Evolutionary conservation across 2,329 filamentous ascomycete genomes (phyloP), one percentile per base, ranked within the genome.

Genomic region (Colletotrichum zoysiae): DNA sequence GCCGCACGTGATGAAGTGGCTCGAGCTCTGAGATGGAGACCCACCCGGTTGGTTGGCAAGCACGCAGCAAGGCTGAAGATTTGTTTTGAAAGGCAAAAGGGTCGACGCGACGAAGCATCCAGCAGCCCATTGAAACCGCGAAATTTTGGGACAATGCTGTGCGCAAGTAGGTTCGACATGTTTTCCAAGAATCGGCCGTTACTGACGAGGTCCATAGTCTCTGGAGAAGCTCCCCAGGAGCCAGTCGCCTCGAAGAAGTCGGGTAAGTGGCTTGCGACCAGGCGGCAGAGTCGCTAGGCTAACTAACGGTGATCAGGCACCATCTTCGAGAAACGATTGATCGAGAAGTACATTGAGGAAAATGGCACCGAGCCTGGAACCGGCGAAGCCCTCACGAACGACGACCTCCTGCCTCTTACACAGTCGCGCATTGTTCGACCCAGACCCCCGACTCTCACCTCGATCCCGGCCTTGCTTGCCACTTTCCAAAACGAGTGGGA

Each of bases 401-500:
- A 97, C 75, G 96, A 99, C 81, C 89, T 99, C 73, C 88, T 99
- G 78, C 91, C 95, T 75, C 88, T 99, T 81, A 94, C 96, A 84
- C 91, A 93, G 71, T 88, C 93, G 76, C 91, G 92, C 83, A 89
- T 94, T 76, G 94, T 98, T 74, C 93, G 93, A 77, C 95, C 96
- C 62, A 90, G 96, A 78, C 95, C 96, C 70, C 95, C 96, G 42
- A 95, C 94, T 44, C 90, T 98, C 78, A 98, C 96, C 66, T 99
- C 96, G 48, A 97, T 99, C 79, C 96, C 96, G 30, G 95, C 96
- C 23, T 89, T 99, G 67, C 92, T 99, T 67, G 93, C 94, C 61
- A 93, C 95, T 50, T 98, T 99, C 82, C 96, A 99, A 82, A 97
- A 97, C 81, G 96, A 99, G 86, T 99, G 96, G 96, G 96, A 99